A percentile compares a stretch with the other conserved stretches of the same genome.
Evolutionary conservation across 2,329 filamentous ascomycete genomes (phyloP).

Genomic region (Xylaria multiplex): DNA sequence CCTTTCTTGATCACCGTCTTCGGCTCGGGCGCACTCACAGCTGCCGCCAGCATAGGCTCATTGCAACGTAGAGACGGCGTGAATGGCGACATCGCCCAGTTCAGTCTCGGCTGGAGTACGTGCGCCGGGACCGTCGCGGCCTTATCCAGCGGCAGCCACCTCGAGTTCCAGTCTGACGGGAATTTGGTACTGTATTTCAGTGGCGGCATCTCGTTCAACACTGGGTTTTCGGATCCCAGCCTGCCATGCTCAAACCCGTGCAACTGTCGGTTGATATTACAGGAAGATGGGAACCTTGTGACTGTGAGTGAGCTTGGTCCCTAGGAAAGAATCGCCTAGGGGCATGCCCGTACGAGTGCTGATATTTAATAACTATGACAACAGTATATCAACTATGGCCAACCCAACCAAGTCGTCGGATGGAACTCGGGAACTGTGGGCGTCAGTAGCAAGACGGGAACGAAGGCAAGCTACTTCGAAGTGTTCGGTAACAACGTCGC

Average conservation of each 20-base stretch:
- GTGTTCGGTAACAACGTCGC: background rate
- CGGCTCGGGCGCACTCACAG: background rate
- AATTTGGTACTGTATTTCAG: slow-evolving; percentile 6
- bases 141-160: background rate
- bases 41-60: background rate
- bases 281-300: slow-evolving; percentile 12
- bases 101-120: slow-evolving; percentile 16
- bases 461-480: slow-evolving; percentile 7
- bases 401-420: slow-evolving; percentile 6
- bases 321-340: too few relatives aligned
- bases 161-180: slow-evolving; percentile 11
- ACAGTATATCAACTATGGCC: slow-evolving; percentile 16
- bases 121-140: slow-evolving; percentile 8
- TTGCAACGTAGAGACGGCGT: background rate
- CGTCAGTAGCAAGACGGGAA: background rate
- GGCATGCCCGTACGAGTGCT: background rate
- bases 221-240: slow-evolving; percentile 15
- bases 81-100: background rate
- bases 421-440: slow-evolving; percentile 3
- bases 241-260: slow-evolving; percentile 8
- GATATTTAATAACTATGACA: background rate
- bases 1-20: background rate
- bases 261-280: slow-evolving; percentile 9
- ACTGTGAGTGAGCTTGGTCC: background rate
- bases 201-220: background rate